These are phyloP conservation scores for Cornus controversa DNA, from an alignment of 148 eudicot genomes.

Conservation along the genomic window DNA sequence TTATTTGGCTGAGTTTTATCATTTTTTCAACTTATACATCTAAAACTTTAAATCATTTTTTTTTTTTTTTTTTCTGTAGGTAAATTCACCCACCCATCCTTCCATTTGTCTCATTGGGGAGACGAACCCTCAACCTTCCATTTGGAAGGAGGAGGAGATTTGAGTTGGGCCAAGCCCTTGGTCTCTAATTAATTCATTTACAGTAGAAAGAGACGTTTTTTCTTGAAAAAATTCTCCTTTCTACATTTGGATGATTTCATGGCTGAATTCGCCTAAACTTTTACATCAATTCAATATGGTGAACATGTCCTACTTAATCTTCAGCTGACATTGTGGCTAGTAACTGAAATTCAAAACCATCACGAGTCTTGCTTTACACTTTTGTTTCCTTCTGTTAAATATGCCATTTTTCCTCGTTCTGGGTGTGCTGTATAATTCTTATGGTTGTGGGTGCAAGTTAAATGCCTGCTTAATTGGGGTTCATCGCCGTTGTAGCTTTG, in stretches of 20 bases:
- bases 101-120: too few species aligned
- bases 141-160: too few species aligned
- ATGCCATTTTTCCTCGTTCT: neutral
- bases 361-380: neutral
- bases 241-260: neutral
- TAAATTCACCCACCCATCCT: too few species aligned
- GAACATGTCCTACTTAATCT: neutral
- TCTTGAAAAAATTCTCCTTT: too few species aligned
- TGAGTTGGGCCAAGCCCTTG: too few species aligned
- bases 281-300: neutral
- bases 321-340: neutral
- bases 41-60: too few species aligned
- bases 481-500: constrained; percentile 57
- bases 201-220: too few species aligned
- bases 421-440: constrained; percentile 1
- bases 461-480: constrained; percentile 20
- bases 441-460: constrained; percentile 9
- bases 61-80: too few species aligned
- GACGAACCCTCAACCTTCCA: too few species aligned
- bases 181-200: too few species aligned
- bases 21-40: too few species aligned
- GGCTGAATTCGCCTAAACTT: neutral
- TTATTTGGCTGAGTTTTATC: too few species aligned
- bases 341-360: neutral
- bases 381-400: neutral